These are phyloP conservation scores for Panaeolus papilionaceus DNA, from an alignment of 768 basidiomycete genomes.

Conservation along the genomic window DNA sequence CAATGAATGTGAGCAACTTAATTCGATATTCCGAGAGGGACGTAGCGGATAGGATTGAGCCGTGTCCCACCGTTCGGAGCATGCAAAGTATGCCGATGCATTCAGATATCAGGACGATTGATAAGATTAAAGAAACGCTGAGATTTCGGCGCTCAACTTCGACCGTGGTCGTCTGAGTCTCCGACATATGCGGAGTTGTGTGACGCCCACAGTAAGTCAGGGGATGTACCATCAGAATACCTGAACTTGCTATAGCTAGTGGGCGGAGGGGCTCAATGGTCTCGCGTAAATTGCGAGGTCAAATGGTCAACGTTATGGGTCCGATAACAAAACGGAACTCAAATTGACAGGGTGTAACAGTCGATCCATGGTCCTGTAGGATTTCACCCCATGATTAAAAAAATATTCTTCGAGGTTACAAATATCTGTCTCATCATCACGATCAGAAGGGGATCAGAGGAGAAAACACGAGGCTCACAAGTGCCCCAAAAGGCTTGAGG, in stretches of 20 bases:
- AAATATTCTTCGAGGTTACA: background rate
- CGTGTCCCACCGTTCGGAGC: slow-evolving; percentile 9
- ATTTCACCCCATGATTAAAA: background rate
- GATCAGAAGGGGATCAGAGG: background rate
- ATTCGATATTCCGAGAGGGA: slow-evolving; percentile 1
- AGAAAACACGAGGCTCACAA: slow-evolving; percentile 5
- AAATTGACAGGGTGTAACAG: background rate
- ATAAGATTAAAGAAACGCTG: background rate
- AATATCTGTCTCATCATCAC: background rate
- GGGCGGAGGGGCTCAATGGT: background rate
- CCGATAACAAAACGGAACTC: background rate
- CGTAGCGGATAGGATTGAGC: background rate
- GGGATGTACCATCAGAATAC: background rate
- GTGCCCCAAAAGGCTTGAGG: slow-evolving; percentile 3
- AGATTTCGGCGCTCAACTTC: background rate
- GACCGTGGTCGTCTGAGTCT: background rate
- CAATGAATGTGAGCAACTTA: background rate
- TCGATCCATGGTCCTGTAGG: background rate
- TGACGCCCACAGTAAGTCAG: background rate
- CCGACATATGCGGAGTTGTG: background rate
- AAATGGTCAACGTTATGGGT: background rate
- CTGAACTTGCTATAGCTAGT: background rate
- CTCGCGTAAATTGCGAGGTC: background rate
- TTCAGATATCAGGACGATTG: background rate
- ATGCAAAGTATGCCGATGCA: background rate